Evolutionary conservation across 148 eudicot genomes (phyloP).

Genomic region (Rhododendron mucronatum): DNA sequence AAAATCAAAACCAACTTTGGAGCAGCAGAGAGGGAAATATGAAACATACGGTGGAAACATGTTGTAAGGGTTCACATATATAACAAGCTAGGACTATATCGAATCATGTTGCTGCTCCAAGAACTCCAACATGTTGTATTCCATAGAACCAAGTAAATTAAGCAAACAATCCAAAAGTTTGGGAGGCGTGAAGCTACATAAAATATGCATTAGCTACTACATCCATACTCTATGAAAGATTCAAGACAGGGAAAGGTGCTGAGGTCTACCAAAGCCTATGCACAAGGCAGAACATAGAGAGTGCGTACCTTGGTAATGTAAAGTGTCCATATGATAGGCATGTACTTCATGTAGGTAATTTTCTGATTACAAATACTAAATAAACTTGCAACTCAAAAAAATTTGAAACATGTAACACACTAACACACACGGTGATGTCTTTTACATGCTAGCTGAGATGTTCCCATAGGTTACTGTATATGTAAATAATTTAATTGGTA

Average conservation of each 20-base stretch:
- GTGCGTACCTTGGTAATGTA: neutral
- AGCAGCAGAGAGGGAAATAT: neutral
- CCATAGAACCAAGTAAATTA: neutral
- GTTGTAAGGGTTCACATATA: neutral
- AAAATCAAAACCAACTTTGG: neutral
- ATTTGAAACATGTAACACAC: neutral
- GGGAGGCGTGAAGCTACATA: neutral
- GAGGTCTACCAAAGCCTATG: neutral
- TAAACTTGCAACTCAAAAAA: neutral
- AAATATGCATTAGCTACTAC: neutral
- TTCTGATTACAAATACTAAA: neutral
- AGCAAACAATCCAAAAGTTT: neutral
- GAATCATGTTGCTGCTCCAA: neutral
- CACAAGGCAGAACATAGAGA: neutral
- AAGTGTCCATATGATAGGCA: neutral
- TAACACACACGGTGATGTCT: neutral
- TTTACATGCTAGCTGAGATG: neutral
- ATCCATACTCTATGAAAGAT: neutral
- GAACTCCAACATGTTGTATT: neutral
- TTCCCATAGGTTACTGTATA: neutral
- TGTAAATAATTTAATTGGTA: neutral
- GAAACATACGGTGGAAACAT: neutral
- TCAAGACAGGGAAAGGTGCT: neutral
- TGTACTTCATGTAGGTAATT: neutral
- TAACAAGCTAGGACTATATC: neutral